These are phyloP conservation scores for Ceratocystis cubensis DNA, from an alignment of 2,329 filamentous ascomycete species.

Conservation along the genomic window DNA sequence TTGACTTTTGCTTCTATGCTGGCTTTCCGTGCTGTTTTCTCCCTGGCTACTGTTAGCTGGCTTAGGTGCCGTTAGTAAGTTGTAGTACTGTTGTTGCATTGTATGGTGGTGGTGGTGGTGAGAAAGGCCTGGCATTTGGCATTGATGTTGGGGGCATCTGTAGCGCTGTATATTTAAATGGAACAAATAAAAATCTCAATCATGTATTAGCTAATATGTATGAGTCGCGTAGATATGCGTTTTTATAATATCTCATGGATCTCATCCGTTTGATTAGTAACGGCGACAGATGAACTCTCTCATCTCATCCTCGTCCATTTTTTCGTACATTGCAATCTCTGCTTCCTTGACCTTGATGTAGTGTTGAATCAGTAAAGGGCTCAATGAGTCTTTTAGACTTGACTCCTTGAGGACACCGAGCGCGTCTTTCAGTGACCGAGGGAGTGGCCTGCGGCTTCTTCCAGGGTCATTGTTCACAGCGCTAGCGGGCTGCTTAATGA, in stretches of 20 bases:
- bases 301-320: conserved; percentile 37
- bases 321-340: conserved; percentile 40
- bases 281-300: conserved; percentile 52
- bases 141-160: neutral
- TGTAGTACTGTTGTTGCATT: conserved; percentile 10
- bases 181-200: neutral
- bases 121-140: conserved; percentile 4
- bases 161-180: conserved; percentile 9
- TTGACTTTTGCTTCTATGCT: neutral
- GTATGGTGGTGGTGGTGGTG: neutral
- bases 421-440: conserved; percentile 42
- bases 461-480: neutral
- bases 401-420: conserved; percentile 40
- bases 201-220: neutral
- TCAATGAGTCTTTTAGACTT: conserved; percentile 36
- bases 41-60: neutral
- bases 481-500: conserved; percentile 38
- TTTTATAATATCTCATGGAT: neutral
- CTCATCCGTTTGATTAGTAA: conserved; percentile 36
- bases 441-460: conserved; percentile 30
- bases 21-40: neutral
- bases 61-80: neutral
- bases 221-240: neutral
- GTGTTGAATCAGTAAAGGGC: conserved; percentile 38
- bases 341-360: conserved; percentile 48